phyloP scores from a whole-genome alignment of 2,329 filamentous ascomycete species.

The Penicillium sp. region DNA sequence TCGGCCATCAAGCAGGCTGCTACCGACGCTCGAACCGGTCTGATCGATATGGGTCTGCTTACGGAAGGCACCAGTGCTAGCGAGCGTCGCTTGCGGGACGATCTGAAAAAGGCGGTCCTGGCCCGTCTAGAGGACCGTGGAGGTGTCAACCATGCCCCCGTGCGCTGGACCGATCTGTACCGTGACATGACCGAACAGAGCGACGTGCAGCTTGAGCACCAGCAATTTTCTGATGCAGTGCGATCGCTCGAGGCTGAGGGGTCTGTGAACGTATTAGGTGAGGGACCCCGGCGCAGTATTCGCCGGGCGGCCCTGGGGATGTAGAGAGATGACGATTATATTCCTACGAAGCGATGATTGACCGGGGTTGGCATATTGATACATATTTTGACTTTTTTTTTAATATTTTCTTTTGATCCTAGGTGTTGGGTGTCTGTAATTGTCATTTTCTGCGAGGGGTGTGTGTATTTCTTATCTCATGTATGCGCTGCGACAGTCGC shows the following conservation, averaged over 20 bases:
- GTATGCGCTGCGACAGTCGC: not conserved
- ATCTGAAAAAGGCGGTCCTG: conserved; percentile 79
- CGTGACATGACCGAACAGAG: conserved; percentile 71
- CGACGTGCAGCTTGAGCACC: conserved; percentile 68
- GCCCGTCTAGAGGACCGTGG: conserved; percentile 78
- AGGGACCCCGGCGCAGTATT: conserved; percentile 79
- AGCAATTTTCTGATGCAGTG: conserved; percentile 82
- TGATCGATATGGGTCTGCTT: conserved; percentile 95
- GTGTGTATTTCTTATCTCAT: not conserved
- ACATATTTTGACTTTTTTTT: not conserved
- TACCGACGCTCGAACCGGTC: conserved; percentile 84
- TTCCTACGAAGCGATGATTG: conserved; percentile 31
- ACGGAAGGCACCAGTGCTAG: conserved; percentile 90
- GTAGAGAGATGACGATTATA: conserved; percentile 6
- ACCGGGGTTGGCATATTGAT: conserved; percentile 24
- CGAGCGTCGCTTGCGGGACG: conserved; percentile 79
- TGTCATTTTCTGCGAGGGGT: not conserved
- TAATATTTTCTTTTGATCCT: not conserved
- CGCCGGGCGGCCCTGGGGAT: conserved; percentile 53
- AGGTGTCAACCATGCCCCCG: conserved; percentile 62
- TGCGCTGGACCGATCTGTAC: conserved; percentile 76
- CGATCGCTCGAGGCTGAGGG: conserved; percentile 82
- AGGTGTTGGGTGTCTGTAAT: not conserved
- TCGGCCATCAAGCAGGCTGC: conserved; percentile 93
- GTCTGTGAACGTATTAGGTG: conserved; percentile 74